Evolutionary conservation across 305 asterid genomes (phyloP).

Genomic region (Solanum hybrid): DNA sequence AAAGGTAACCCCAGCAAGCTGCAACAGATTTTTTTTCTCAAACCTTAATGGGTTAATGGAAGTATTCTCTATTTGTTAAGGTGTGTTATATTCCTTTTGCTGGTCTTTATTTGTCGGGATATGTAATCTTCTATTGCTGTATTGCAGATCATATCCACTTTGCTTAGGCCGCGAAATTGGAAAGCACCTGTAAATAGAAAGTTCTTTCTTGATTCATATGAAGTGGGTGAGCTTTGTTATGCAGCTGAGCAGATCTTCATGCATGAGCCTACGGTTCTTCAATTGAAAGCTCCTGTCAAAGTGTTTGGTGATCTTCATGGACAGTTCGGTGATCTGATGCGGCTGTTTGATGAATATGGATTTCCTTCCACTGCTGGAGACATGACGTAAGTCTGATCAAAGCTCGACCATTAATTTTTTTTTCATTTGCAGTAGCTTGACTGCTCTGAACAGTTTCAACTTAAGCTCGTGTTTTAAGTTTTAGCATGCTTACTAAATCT

Average conservation of each 20-base stretch:
- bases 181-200: slow-evolving; percentile 83
- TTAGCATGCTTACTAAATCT: background rate
- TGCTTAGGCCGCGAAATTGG: slow-evolving; percentile 96
- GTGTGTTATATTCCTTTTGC: background rate
- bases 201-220: slow-evolving; percentile 94
- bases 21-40: background rate
- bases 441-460: background rate
- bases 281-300: slow-evolving; percentile 94
- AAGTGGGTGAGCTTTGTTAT: slow-evolving; percentile 97
- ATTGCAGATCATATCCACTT: slow-evolving; percentile 75
- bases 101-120: background rate
- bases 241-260: slow-evolving; percentile 98
- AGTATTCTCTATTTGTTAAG: background rate
- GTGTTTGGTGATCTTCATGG: slow-evolving; percentile 99
- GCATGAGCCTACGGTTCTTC: slow-evolving; percentile 97
- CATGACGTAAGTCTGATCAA: slow-evolving; percentile 63
- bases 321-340: slow-evolving; percentile 97
- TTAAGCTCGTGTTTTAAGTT: background rate
- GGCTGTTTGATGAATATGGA: slow-evolving; percentile 98
- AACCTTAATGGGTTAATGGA: background rate
- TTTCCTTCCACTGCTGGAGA: slow-evolving; percentile 99
- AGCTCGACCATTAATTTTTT: background rate
- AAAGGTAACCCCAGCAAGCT: slow-evolving; percentile 47
- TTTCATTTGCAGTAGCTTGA: background rate
- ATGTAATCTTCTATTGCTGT: slow-evolving; percentile 12